Conservation (phyloP, 352 stramenopile species). For the Globisporangium yorkense region DNA sequence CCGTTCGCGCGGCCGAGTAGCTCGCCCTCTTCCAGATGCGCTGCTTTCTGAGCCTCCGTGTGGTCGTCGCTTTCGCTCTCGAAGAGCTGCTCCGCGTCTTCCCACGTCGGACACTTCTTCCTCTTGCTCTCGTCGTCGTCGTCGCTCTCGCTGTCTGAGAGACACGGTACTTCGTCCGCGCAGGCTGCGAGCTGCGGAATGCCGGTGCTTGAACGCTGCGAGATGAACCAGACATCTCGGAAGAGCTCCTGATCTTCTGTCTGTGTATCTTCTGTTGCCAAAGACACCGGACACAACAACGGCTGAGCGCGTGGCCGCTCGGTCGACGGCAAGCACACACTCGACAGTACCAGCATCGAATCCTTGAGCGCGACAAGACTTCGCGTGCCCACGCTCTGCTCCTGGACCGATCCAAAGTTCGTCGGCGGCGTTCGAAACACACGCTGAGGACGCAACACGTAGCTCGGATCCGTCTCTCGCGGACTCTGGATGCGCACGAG, state of each 20-base stretch:
- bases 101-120: constrained; percentile 14
- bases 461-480: constrained; percentile 48
- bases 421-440: constrained; percentile 37
- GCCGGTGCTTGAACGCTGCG: constrained; percentile 10
- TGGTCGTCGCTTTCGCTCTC: background rate
- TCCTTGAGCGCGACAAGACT: constrained; percentile 22
- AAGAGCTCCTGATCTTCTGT: constrained; percentile 11
- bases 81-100: constrained; percentile 27
- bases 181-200: constrained; percentile 27
- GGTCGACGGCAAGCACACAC: constrained; percentile 19
- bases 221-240: constrained; percentile 45
- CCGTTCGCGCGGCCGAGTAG: constrained; percentile 25
- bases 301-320: constrained; percentile 17
- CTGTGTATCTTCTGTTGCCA: background rate
- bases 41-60: constrained; percentile 1
- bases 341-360: constrained; percentile 12
- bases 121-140: constrained; percentile 10
- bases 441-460: constrained; percentile 37
- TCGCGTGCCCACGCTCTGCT: constrained; percentile 33
- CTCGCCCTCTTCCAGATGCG: constrained; percentile 33
- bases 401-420: constrained; percentile 28
- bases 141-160: constrained; percentile 80
- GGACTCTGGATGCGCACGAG: constrained; percentile 27
- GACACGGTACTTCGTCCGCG: constrained; percentile 37
- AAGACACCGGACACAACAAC: constrained; percentile 10